These are phyloP conservation scores for Trichoderma sp. DNA, from an alignment of 2,329 filamentous ascomycete genomes.

Conservation along the genomic window DNA sequence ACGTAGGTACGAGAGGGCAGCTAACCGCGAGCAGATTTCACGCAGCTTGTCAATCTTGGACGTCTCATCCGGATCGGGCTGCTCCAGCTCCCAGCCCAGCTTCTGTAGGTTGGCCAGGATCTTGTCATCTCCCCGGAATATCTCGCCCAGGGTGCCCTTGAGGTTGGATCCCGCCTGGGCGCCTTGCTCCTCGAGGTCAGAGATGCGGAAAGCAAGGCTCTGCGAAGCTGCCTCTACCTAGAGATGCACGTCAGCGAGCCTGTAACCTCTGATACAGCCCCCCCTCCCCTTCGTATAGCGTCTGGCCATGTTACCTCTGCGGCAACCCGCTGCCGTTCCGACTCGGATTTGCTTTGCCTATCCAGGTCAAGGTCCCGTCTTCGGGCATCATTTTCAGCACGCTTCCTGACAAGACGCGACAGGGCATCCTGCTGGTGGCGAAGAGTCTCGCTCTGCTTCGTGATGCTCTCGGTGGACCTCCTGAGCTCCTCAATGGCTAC, in stretches of 20 bases:
- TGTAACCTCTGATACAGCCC: background rate
- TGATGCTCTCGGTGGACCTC: constrained; percentile 61
- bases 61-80: constrained; percentile 51
- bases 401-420: constrained; percentile 47
- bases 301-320: constrained; percentile 39
- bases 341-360: constrained; percentile 33
- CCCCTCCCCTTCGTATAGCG: background rate
- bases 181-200: constrained; percentile 52
- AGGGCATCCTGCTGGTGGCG: constrained; percentile 62
- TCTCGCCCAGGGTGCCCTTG: constrained; percentile 47
- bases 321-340: constrained; percentile 42
- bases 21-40: constrained; percentile 54
- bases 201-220: constrained; percentile 44
- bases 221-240: constrained; percentile 51
- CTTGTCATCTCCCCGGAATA: constrained; percentile 62
- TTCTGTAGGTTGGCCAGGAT: constrained; percentile 65
- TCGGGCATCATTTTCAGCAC: constrained; percentile 31
- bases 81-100: constrained; percentile 59
- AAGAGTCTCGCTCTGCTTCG: constrained; percentile 61
- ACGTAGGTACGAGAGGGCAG: background rate
- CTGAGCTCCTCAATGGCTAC: constrained; percentile 63
- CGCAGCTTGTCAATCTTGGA: constrained; percentile 56
- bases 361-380: constrained; percentile 32
- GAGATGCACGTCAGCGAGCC: background rate
- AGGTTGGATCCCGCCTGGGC: constrained; percentile 45